These are phyloP conservation scores for Triticum timopheevii DNA, from an alignment of 176 grass and related monocot species.

Conservation along the genomic window DNA sequence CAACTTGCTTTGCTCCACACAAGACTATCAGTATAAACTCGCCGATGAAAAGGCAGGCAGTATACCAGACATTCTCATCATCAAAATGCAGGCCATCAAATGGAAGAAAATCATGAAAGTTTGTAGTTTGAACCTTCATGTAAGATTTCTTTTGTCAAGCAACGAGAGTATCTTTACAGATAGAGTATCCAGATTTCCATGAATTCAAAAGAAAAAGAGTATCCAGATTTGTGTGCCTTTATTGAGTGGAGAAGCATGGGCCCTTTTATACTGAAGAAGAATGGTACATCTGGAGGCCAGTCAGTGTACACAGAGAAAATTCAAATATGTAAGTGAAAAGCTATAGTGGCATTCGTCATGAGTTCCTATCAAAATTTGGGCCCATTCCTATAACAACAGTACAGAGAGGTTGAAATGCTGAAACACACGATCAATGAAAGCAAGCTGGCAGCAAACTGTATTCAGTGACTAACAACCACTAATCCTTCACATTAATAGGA, in stretches of 20 bases:
- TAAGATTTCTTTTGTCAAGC: not conserved
- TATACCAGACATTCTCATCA: not conserved
- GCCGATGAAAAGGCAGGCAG: constrained; percentile 19
- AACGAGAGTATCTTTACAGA: not conserved
- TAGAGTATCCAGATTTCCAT: not conserved
- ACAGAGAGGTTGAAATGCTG: not conserved
- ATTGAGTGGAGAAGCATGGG: not conserved
- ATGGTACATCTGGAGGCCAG: not conserved
- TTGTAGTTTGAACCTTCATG: not conserved
- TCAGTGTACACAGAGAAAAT: not conserved
- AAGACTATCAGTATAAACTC: not conserved
- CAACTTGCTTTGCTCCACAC: constrained; percentile 19
- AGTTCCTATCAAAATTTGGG: not conserved
- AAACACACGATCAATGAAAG: not conserved
- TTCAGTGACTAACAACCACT: not conserved
- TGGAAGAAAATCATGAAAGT: not conserved
- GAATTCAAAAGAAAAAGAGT: constrained; percentile 14
- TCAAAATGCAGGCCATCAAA: constrained; percentile 17
- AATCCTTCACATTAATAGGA: not conserved
- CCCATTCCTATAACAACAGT: not conserved
- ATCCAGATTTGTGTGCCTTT: not conserved
- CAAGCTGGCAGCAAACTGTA: not conserved
- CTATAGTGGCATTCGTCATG: not conserved
- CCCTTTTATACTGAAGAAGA: not conserved
- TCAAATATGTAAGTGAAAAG: not conserved